Evolutionary conservation across 192 early-diverging fungal genomes (phyloP), one percentile per base, ranked within the genome.

Genomic region (Gryganskiella cystojenkinii): DNA sequence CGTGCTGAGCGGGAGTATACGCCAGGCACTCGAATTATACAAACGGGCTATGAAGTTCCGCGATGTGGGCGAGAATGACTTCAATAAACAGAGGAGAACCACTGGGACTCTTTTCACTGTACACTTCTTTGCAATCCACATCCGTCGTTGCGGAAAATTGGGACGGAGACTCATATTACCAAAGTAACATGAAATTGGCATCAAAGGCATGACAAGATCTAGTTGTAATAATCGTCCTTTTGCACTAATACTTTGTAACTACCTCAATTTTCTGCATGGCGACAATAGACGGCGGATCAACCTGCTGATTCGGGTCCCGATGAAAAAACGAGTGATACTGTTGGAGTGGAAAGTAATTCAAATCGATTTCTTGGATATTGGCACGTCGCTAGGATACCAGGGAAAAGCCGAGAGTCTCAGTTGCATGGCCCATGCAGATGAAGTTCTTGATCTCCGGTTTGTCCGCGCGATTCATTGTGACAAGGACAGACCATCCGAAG

Each of bases 351-450:
- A 64, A 53, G 58, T 34, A 19, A 46, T 79, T 58, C 66, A 56
- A 51, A 63, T 79, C 53, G 45, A 58, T 51, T 79, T 64, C 31
- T 54, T 79, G 45, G 54, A 70, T 49, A 52, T 70, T 79, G n/a
- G 45, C 58, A 15, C 15, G 50, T 15, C 25, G 50, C 31, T 3
- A 13, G 47, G 40, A 43, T 24, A n/a, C 35, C 31, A 50, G 60
- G 54, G 56, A 50, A 74, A 74, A 35, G 62, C 55, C 45, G 40
- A 43, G 55, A 25, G 22, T 31, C 71, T 74, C 22, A 58, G 35
- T 30, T 20, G 40, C 31, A 58, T 66, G 27, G 54, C 46, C 34
- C 9, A 59, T 49, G 60, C 35, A 37, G 27, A n/a, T 35, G 27
- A 44, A 19, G 49, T 79, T 27, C 67, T 70, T 37, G 28, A 70